These are phyloP conservation scores for Ogataea hybrid DNA, from an alignment of 1,139 yeast species.

Conservation along the genomic window DNA sequence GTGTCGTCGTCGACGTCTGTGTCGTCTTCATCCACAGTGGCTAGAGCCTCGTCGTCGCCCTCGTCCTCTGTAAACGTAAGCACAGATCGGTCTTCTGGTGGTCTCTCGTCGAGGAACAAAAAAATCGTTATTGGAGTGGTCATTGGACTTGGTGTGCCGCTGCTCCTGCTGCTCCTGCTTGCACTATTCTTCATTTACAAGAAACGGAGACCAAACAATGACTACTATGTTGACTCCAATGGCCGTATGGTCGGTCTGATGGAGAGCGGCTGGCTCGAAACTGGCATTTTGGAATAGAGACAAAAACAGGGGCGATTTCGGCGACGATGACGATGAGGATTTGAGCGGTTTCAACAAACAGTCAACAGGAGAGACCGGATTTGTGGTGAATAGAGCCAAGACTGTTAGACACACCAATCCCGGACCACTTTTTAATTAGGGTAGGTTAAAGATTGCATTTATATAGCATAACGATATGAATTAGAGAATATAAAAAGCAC, in stretches of 20 bases:
- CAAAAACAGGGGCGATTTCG: slow-evolving; percentile 21
- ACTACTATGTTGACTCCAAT: slow-evolving; percentile 33
- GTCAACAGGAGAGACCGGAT: slow-evolving; percentile 25
- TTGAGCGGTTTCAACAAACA: slow-evolving; percentile 14
- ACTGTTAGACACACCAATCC: slow-evolving; percentile 24
- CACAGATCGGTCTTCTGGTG: slow-evolving; percentile 24
- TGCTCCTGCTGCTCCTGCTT: slow-evolving; percentile 24
- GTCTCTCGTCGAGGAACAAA: slow-evolving; percentile 41
- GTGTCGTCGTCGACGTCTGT: slow-evolving; percentile 8
- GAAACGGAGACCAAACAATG: slow-evolving; percentile 20
- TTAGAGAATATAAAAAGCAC: background rate
- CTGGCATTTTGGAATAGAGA: slow-evolving; percentile 27
- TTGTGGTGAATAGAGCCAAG: slow-evolving; percentile 29
- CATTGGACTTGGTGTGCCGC: slow-evolving; percentile 37
- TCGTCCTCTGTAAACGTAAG: slow-evolving; percentile 19
- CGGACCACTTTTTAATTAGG: slow-evolving; percentile 20
- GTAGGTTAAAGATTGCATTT: background rate
- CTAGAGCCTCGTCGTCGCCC: slow-evolving; percentile 16
- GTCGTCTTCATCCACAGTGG: slow-evolving; percentile 6
- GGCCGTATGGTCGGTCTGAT: slow-evolving; percentile 32
- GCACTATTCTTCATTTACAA: slow-evolving; percentile 21
- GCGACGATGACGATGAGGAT: slow-evolving; percentile 26
- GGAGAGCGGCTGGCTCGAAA: slow-evolving; percentile 25
- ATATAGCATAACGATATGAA: background rate
- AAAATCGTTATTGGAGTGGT: slow-evolving; percentile 50